Evolutionary conservation across 768 basidiomycete genomes (phyloP).

Genomic region (Boletellus emodensis): DNA sequence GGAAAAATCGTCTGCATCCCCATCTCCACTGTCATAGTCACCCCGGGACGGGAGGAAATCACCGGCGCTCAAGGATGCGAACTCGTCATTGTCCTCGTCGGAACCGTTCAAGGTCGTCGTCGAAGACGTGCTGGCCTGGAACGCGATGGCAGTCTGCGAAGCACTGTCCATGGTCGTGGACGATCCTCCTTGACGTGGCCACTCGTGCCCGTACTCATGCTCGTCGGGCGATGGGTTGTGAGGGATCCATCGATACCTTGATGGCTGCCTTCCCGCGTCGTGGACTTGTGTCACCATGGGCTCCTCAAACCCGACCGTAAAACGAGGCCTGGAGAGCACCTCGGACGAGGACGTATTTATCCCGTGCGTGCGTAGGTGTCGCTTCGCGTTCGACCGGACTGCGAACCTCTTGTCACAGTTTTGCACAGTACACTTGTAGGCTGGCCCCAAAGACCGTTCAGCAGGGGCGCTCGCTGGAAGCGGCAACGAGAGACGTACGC

Average conservation of each 20-base stretch:
- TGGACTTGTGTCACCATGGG: constrained; percentile 44
- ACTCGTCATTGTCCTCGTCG: constrained; percentile 34
- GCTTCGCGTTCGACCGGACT: constrained; percentile 77
- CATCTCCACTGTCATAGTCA: constrained; percentile 11
- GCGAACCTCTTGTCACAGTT: constrained; percentile 67
- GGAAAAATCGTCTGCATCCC: constrained; percentile 12
- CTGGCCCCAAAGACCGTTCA: constrained; percentile 8
- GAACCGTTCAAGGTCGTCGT: constrained; percentile 31
- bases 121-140: constrained; percentile 36
- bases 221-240: constrained; percentile 33
- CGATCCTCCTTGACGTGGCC: constrained; percentile 18
- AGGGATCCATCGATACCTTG: constrained; percentile 39
- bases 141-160: constrained; percentile 29
- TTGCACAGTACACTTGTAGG: constrained; percentile 48
- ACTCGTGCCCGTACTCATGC: constrained; percentile 25
- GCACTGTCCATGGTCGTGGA: constrained; percentile 11
- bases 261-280: constrained; percentile 34
- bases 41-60: constrained; percentile 32
- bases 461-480: constrained; percentile 1
- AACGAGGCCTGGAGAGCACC: constrained; percentile 21
- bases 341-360: constrained; percentile 32
- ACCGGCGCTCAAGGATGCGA: constrained; percentile 26
- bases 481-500: constrained; percentile 33
- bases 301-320: constrained; percentile 43
- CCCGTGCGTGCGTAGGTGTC: constrained; percentile 75